Base-by-base conservation (phyloP, 2,329 filamentous ascomycete species). In the Exophiala viscosa region DNA sequence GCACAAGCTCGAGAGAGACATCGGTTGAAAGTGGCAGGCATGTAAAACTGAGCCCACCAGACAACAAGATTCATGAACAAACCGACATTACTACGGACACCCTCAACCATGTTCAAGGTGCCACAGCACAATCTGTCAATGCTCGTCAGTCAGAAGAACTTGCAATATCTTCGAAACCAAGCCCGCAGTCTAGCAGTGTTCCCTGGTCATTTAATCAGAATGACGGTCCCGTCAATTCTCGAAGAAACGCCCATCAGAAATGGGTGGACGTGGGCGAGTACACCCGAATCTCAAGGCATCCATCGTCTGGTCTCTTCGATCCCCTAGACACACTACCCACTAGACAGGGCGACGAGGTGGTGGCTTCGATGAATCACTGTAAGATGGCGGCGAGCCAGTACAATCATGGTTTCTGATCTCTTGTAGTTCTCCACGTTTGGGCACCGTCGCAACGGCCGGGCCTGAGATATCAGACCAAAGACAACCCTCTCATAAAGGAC, bases 401-500 rank as follows among this genome's bases (percentile, higher is more conserved):
- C 35, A 13, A 38, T 34, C 14, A 15, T 17, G 15, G 15, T 14
- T 38, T 13, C 48, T 57, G 15, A 57, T 20, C n/a, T 15, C 9
- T 18, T 28, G n/a, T 20, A 57, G 55, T 42, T 36, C 52, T 58
- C 13, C 45, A 54, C 20, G 45, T 41, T 18, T 58, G 55, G 55
- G 52, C 48, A 7, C 55, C 55, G 6, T 55, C 52, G 3, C 55
- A 58, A 31, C 39, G 48, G 15, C 55, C 55, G 8, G 52, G 52
- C 5, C 40, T 58, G 10, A 55, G 45, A 40, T 51, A 52, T 18
- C 55, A 58, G 32, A 55, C 51, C 7, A 54, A 41, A 31, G 49
- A 58, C 39, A 58, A 58, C 18, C 55, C 55, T n/a, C 49, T 58
- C 5, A 58, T 58, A 23, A 45, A 48, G 33, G 55, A 58, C 13